phyloP scores from a whole-genome alignment of 345 rosid species.

The Brassica carinata region DNA sequence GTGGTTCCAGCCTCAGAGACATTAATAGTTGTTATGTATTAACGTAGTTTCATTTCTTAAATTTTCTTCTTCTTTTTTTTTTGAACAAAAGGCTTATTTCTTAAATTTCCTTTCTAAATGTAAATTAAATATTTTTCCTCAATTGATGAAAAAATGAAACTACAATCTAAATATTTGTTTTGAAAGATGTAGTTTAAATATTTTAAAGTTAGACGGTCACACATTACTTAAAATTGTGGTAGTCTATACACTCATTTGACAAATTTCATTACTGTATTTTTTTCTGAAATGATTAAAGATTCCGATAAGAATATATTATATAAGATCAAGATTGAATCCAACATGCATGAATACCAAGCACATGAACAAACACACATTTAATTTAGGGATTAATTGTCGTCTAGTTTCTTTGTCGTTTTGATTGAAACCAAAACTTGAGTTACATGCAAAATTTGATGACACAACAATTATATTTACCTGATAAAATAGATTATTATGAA shows the following conservation, averaged over 20 bases:
- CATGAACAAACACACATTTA: constrained; percentile 29
- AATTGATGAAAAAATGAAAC: background rate
- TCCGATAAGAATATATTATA: constrained; percentile 34
- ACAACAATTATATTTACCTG: constrained; percentile 19
- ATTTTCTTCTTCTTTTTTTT: background rate
- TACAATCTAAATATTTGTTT: background rate
- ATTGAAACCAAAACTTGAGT: constrained; percentile 20
- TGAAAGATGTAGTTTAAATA: background rate
- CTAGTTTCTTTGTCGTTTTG: constrained; percentile 31
- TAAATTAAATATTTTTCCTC: background rate
- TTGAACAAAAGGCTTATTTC: background rate
- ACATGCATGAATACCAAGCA: constrained; percentile 37
- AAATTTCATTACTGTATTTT: background rate
- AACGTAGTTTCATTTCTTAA: background rate
- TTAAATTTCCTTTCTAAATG: background rate
- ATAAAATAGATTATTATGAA: constrained; percentile 16
- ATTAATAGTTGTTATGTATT: background rate
- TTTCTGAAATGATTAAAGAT: constrained; percentile 30
- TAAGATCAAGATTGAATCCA: constrained; percentile 32
- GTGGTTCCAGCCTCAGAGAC: background rate
- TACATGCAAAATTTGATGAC: constrained; percentile 16
- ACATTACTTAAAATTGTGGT: background rate
- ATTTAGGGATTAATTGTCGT: constrained; percentile 30
- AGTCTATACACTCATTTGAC: background rate
- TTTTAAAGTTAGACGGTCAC: background rate